These are phyloP conservation scores for Suhomyces yuchorum DNA, from an alignment of 1,139 yeast species.

Conservation along the genomic window DNA sequence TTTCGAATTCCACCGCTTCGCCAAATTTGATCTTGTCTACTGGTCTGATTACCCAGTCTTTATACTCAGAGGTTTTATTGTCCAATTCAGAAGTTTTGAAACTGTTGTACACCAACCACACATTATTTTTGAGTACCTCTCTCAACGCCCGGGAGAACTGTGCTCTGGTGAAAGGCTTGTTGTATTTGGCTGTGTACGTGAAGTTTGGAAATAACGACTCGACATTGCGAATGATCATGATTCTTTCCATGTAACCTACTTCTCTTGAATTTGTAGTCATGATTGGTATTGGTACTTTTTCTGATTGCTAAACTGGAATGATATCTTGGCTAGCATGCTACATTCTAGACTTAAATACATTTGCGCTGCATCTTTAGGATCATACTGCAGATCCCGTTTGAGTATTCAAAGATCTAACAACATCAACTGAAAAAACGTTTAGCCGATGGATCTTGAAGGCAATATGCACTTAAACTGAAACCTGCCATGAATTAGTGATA, in stretches of 20 bases:
- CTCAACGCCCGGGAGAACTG: slow-evolving; percentile 30
- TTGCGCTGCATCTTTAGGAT: no score
- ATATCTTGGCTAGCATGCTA: no score
- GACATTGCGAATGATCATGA: slow-evolving; percentile 29
- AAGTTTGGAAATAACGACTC: slow-evolving; percentile 30
- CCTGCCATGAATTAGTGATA: no score
- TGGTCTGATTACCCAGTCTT: slow-evolving; percentile 22
- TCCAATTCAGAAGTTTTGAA: slow-evolving; percentile 16
- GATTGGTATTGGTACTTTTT: neutral
- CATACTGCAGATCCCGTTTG: no score
- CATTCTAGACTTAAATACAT: no score
- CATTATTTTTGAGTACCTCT: slow-evolving; percentile 23
- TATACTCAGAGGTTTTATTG: slow-evolving; percentile 11
- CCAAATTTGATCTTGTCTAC: slow-evolving; percentile 26
- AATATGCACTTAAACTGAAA: no score
- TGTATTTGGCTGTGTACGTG: slow-evolving; percentile 29
- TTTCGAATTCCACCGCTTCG: slow-evolving; percentile 26
- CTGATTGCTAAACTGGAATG: no score
- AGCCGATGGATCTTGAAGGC: no score
- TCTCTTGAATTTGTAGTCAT: slow-evolving; percentile 3
- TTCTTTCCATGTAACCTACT: slow-evolving; percentile 14
- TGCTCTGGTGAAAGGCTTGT: slow-evolving; percentile 14
- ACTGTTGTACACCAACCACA: slow-evolving; percentile 27
- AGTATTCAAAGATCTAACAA: no score
- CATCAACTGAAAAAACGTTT: no score